phyloP scores from a whole-genome alignment of 1,284 basidiomycete genomes.

The Veloporphyrellus conicus region DNA sequence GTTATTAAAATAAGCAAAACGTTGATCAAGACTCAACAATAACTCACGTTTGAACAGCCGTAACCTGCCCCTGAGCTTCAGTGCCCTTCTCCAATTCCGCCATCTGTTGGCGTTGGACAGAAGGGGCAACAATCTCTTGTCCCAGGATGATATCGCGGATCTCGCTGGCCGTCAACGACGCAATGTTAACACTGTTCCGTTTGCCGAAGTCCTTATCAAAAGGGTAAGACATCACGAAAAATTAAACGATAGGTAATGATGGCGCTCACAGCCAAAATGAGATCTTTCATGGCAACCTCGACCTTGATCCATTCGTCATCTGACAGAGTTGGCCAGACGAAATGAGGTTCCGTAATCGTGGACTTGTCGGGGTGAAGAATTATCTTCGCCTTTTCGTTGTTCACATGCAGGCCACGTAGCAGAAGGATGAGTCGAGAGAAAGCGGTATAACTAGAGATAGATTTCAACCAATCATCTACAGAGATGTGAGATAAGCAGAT shows the following conservation, averaged over 20 bases:
- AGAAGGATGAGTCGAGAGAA: constrained; percentile 97
- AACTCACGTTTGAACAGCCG: constrained; percentile 85
- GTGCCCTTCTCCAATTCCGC: constrained; percentile 96
- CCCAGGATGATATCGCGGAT: constrained; percentile 95
- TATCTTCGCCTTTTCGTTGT: constrained; percentile 99
- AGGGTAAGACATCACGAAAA: constrained; percentile 8
- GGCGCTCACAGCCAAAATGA: constrained; percentile 72
- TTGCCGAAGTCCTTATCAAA: constrained; percentile 86
- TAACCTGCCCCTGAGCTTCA: constrained; percentile 92
- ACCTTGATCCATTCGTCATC: constrained; percentile 99
- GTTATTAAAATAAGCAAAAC: constrained; percentile 16
- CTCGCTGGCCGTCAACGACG: constrained; percentile 93
- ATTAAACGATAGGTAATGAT: background rate
- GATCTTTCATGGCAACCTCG: constrained; percentile 94
- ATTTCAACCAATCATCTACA: constrained; percentile 95
- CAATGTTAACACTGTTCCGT: constrained; percentile 98
- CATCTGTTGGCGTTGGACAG: constrained; percentile 97
- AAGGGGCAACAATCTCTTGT: constrained; percentile 93
- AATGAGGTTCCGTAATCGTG: constrained; percentile 95
- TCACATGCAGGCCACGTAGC: constrained; percentile 95
- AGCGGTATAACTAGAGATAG: constrained; percentile 97
- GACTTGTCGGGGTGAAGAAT: constrained; percentile 89
- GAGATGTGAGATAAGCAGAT: constrained; percentile 7
- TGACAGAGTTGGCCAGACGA: constrained; percentile 93
- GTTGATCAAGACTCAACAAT: background rate